Evolutionary conservation across 2,329 filamentous ascomycete species (phyloP).

Genomic region (Chaetomium globosum): DNA sequence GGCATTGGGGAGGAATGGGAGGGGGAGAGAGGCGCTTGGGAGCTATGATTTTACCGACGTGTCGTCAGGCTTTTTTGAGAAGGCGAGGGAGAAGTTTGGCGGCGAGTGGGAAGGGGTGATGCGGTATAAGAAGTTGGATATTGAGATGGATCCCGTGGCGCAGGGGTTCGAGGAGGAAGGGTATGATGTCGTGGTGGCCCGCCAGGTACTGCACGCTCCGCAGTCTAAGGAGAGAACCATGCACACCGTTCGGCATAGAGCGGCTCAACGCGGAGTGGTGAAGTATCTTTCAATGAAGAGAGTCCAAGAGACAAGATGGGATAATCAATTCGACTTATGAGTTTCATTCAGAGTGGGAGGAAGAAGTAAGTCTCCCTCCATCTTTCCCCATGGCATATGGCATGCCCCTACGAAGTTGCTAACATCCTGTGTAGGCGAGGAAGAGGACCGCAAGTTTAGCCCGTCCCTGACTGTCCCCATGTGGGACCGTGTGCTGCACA

Average conservation of each 20-base stretch:
- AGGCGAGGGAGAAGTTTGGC: slow-evolving; percentile 39
- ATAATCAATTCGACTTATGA: slow-evolving; percentile 36
- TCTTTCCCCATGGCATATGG: background rate
- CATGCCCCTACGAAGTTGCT: background rate
- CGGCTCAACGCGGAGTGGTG: no score
- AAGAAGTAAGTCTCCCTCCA: slow-evolving; percentile 30
- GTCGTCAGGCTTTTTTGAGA: slow-evolving; percentile 40
- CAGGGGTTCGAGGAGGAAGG: slow-evolving; percentile 42
- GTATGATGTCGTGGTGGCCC: slow-evolving; percentile 47
- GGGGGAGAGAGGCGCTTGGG: slow-evolving; percentile 7
- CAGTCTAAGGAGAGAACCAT: slow-evolving; percentile 28
- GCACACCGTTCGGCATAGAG: slow-evolving; percentile 40
- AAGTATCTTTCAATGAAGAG: no score
- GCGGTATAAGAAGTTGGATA: slow-evolving; percentile 42
- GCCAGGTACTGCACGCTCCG: slow-evolving; percentile 46
- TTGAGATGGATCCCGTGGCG: slow-evolving; percentile 38
- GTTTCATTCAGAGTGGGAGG: slow-evolving; percentile 35
- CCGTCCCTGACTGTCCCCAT: slow-evolving; percentile 34
- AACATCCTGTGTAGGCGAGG: slow-evolving; percentile 27
- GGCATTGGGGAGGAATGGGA: slow-evolving; percentile 23
- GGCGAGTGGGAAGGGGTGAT: slow-evolving; percentile 35
- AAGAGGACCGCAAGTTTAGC: slow-evolving; percentile 36
- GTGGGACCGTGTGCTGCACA: slow-evolving; percentile 37
- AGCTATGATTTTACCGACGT: slow-evolving; percentile 37
- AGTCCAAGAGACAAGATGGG: slow-evolving; percentile 33